Percentiles rank a stretch among this genome's conserved stretches.
These are phyloP conservation scores for Pneumocystis carinii DNA, from an alignment of 1,139 yeast species.

Conservation along the genomic window DNA sequence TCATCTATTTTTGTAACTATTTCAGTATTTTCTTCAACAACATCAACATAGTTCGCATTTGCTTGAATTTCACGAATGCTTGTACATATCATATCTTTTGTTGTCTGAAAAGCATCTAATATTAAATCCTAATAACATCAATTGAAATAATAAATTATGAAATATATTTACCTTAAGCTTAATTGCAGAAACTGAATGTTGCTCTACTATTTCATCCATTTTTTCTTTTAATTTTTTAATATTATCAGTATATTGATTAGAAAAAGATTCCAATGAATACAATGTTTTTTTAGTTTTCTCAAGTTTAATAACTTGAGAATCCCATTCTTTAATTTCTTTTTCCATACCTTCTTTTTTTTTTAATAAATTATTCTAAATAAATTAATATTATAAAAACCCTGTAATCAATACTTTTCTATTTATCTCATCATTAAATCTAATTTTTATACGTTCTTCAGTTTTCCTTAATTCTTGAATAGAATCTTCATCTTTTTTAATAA, in stretches of 20 bases:
- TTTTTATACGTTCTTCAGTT: background rate
- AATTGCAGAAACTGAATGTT: background rate
- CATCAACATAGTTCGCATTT: constrained; percentile 3
- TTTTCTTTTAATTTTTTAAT: background rate
- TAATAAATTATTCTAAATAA: background rate
- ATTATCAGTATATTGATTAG: background rate
- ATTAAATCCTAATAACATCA: background rate
- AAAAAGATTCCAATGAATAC: background rate
- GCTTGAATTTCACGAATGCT: background rate
- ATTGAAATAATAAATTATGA: background rate
- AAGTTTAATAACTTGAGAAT: background rate
- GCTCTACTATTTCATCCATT: background rate
- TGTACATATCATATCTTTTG: background rate
- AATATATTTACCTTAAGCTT: background rate
- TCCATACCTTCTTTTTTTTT: background rate
- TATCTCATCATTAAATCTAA: background rate
- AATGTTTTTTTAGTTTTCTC: background rate
- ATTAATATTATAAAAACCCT: background rate
- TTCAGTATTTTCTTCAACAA: constrained; percentile 12
- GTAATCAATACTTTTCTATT: background rate
- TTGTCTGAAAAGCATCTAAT: background rate
- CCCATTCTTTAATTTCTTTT: background rate
- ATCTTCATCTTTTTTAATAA: background rate
- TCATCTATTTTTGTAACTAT: constrained; percentile 17
- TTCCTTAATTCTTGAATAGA: background rate